Evolutionary conservation across 179 eudicot genomes (phyloP).

Genomic region (Amaranthus tricolor): DNA sequence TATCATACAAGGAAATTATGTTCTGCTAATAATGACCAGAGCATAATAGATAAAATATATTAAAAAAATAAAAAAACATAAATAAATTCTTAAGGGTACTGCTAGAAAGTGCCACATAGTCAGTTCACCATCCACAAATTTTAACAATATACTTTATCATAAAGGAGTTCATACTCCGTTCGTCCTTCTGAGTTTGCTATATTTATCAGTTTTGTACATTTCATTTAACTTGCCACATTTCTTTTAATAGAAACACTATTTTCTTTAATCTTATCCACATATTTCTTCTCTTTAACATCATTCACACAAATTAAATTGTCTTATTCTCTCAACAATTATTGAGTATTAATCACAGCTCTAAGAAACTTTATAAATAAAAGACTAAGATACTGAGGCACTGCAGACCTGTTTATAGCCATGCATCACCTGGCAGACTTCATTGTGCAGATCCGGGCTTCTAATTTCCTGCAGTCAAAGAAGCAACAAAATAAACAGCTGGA

Average conservation of each 20-base stretch:
- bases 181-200: neutral
- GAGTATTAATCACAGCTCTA: no score
- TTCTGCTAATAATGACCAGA: no score
- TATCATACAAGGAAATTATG: no score
- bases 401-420: conserved; percentile 93
- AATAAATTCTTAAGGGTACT: no score
- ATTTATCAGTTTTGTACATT: neutral
- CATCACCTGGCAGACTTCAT: conserved; percentile 82
- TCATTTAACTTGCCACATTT: no score
- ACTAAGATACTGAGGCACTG: conserved; percentile 5
- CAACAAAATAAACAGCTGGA: conserved; percentile 3
- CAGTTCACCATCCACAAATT: no score
- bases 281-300: neutral
- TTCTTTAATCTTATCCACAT: neutral
- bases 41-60: no score
- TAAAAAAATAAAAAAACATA: no score
- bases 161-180: no score
- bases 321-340: neutral
- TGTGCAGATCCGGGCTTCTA: conserved; percentile 78
- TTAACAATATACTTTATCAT: no score
- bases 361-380: neutral
- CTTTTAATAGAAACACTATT: no score
- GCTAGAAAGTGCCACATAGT: no score
- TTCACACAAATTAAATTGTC: neutral
- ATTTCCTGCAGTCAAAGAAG: conserved; percentile 60